phyloP scores from a whole-genome alignment of 306 rosid species.

The Castanea sativa region DNA sequence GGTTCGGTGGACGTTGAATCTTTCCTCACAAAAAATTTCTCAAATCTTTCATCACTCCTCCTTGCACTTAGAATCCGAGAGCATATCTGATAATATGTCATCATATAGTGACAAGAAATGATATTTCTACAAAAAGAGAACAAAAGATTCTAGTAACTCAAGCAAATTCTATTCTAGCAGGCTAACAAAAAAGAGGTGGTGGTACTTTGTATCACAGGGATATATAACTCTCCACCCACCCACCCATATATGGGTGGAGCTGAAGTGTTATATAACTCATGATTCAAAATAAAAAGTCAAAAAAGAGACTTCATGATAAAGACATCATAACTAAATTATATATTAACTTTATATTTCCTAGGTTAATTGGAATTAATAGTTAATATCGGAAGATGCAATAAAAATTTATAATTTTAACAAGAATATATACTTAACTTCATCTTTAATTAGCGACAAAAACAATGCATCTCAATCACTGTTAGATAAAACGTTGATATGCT shows the following conservation, averaged over 20 bases:
- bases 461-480: background rate
- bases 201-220: too few species aligned
- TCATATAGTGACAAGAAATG: constrained; percentile 28
- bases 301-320: background rate
- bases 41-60: constrained; percentile 40
- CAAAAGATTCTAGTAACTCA: constrained; percentile 18
- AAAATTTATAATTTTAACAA: background rate
- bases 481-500: background rate
- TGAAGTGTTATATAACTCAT: too few species aligned
- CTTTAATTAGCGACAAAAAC: constrained; percentile 1
- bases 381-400: constrained; percentile 4
- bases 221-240: too few species aligned
- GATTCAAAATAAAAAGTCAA: too few species aligned
- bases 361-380: background rate
- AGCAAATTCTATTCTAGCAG: constrained; percentile 18
- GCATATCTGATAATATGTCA: constrained; percentile 68
- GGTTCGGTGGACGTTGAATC: constrained; percentile 56
- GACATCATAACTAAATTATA: background rate
- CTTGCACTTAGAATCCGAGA: constrained; percentile 56
- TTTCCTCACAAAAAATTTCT: constrained; percentile 61
- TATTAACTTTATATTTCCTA: constrained; percentile 2
- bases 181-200: background rate
- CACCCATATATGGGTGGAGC: too few species aligned
- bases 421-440: background rate
- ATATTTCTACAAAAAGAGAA: constrained; percentile 31